Evolutionary conservation across 345 rosid genomes (phyloP), one percentile per base, ranked within the genome.

Genomic region (Melaleuca quinquenervia): DNA sequence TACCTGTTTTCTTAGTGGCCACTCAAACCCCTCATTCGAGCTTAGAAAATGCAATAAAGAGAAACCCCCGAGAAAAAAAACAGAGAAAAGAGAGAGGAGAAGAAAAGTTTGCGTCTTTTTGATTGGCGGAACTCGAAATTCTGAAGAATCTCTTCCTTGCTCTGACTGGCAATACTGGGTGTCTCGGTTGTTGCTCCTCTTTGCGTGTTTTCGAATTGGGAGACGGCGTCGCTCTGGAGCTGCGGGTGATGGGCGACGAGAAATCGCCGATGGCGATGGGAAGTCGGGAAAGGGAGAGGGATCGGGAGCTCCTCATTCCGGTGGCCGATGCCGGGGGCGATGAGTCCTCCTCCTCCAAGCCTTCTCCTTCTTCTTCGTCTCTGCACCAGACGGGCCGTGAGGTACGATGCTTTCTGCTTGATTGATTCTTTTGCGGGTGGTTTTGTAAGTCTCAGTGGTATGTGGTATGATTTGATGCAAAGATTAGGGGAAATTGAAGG

Each of bases 231-330:
- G 48, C 48, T 70, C 80, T 20, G 84, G 62, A 9, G 60, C 24
- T 52, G 62, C 60, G 84, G 44, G 86, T 51, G 51, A 95, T 96
- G 98, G 98, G 94, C 86, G 98, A 96, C 89, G 95, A 95, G 70
- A 95, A 94, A 91, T 91, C 94, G 50, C 85, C 91, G 91, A 94
- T 92, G 90, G 93, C 88, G 82, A 93, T 94, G 94, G 91, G 92
- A 2, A 88, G 88, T 84, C 18, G 80, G 48, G 80, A 70, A 0
- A 87, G 93, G 41, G 94, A 92, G 53, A 90, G 96, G 92, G 99
- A 96, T 93, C 98, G 96, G 62, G 99, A 96, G 92, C 95, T 95
- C 87, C 94, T 95, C 60, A 95, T 96, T 86, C 98, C 95, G n/a
- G 96, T 94, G 86, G 91, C 94, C 82, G 91, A 93, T 84, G 86